These are phyloP conservation scores for Arachis stenosperma DNA, from an alignment of 306 rosid genomes.

Conservation along the genomic window DNA sequence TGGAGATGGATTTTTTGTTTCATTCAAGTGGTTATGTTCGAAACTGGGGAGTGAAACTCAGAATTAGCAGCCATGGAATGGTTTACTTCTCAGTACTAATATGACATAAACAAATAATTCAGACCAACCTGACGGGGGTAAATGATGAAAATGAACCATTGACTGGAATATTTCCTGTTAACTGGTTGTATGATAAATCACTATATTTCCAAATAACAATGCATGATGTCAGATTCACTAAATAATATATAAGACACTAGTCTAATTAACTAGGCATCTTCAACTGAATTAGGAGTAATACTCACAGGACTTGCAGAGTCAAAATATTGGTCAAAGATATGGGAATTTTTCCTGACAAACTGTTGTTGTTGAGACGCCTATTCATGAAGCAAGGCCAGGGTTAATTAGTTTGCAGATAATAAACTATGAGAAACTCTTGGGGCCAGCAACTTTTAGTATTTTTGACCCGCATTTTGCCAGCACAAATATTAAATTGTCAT, in stretches of 20 bases:
- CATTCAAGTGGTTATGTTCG: constrained; percentile 7
- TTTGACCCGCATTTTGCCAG: no score
- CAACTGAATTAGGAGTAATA: constrained; percentile 16
- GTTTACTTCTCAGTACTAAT: neutral
- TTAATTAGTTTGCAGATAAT: constrained; percentile 28
- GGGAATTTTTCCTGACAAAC: constrained; percentile 57
- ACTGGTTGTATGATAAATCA: constrained; percentile 61
- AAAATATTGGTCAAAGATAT: constrained; percentile 34
- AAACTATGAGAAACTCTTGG: neutral
- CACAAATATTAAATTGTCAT: no score
- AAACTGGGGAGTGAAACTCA: constrained; percentile 50
- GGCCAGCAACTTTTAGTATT: no score
- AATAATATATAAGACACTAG: neutral
- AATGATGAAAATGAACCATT: constrained; percentile 65
- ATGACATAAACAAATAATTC: constrained; percentile 5
- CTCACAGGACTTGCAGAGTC: constrained; percentile 78
- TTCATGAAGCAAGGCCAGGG: constrained; percentile 26
- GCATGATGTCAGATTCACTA: constrained; percentile 28
- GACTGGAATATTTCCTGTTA: constrained; percentile 59
- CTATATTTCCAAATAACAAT: constrained; percentile 45
- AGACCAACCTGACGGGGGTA: constrained; percentile 62
- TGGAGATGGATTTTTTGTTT: constrained; percentile 33
- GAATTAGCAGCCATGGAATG: neutral
- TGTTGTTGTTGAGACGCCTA: constrained; percentile 87
- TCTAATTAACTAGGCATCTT: constrained; percentile 7